A percentile compares a stretch with the other conserved stretches of the same genome.
Evolutionary conservation across 2,329 filamentous ascomycete species (phyloP).

Genomic region (Alternaria longipes): DNA sequence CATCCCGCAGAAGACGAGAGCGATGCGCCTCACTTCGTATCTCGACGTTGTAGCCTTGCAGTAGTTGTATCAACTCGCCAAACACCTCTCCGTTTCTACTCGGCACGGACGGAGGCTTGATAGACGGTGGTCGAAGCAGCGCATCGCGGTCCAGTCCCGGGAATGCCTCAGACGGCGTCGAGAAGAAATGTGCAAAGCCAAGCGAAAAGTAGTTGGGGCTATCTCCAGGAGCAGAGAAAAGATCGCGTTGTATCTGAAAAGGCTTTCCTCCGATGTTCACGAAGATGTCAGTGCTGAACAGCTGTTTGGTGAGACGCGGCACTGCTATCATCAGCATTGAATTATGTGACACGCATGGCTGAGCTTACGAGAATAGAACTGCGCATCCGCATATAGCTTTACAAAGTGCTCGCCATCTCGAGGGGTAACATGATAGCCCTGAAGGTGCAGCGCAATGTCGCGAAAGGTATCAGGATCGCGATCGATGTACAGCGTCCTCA

Average conservation of each 20-base stretch:
- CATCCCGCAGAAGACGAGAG: slow-evolving; percentile 80
- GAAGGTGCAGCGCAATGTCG: slow-evolving; percentile 89
- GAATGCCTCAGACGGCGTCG: slow-evolving; percentile 79
- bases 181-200: slow-evolving; percentile 89
- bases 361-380: slow-evolving; percentile 83
- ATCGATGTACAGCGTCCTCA: slow-evolving; percentile 93
- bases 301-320: slow-evolving; percentile 86
- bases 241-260: slow-evolving; percentile 88
- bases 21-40: slow-evolving; percentile 82
- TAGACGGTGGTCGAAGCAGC: slow-evolving; percentile 85
- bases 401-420: slow-evolving; percentile 88
- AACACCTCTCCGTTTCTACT: slow-evolving; percentile 86
- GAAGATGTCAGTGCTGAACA: slow-evolving; percentile 91
- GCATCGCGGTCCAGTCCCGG: slow-evolving; percentile 82
- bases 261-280: slow-evolving; percentile 87
- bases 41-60: slow-evolving; percentile 83
- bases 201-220: slow-evolving; percentile 96
- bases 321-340: slow-evolving; percentile 61
- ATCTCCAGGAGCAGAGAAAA: slow-evolving; percentile 86
- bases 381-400: slow-evolving; percentile 90
- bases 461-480: slow-evolving; percentile 88
- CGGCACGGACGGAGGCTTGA: slow-evolving; percentile 82
- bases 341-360: slow-evolving; percentile 5
- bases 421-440: slow-evolving; percentile 86
- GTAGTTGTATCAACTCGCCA: slow-evolving; percentile 78